Base-by-base conservation (phyloP, 768 basidiomycete species). In the Phylloporus arenicola region DNA sequence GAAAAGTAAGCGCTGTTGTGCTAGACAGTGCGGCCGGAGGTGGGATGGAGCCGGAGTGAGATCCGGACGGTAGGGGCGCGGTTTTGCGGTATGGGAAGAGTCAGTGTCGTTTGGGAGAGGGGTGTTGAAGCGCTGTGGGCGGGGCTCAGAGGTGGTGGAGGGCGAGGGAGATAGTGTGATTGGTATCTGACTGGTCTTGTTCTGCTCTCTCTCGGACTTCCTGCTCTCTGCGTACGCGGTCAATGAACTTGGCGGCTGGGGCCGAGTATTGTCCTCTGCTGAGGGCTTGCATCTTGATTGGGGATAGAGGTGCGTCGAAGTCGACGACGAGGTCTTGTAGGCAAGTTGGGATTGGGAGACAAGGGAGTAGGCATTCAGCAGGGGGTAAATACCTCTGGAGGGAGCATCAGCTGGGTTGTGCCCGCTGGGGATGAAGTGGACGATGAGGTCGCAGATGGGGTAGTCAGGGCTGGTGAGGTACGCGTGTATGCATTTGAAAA, bases 351-450 rank as follows among this genome's bases (percentile, higher is more conserved):
- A 48, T 48, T 40, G 30, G 31, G 24, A 33, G 17, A 0, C 11
- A 12, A 13, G 60, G 58, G 19, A 57, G 53, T 4, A 57, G 47
- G n/a, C 35, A 53, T 43, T 24, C 10, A 0, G 1, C 0, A 0
- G 55, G 24, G 33, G 20, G 25, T 51, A 58, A n/a, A 30, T 29
- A 0, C 64, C 64, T 12, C 60, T 34, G 0, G 59, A 64, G 1
- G 52, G 35, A 3, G 16, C 6, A 6, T 41, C 40, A 1, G 40
- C 24, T 2, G 40, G 40, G 6, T 39, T 39, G 38, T 8, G 3
- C 3, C 4, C n/a, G n/a, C 35, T 35, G 6, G 7, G 13, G n/a
- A 35, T 16, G 9, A 14, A 35, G 1, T 10, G 14, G 16, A 6
- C 16, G 16, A 33, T 2, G 31, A 33, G 2, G 13, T 9, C 8